Base-by-base conservation (phyloP, 2,329 filamentous ascomycete genomes). In the Passalora sequoiae region DNA sequence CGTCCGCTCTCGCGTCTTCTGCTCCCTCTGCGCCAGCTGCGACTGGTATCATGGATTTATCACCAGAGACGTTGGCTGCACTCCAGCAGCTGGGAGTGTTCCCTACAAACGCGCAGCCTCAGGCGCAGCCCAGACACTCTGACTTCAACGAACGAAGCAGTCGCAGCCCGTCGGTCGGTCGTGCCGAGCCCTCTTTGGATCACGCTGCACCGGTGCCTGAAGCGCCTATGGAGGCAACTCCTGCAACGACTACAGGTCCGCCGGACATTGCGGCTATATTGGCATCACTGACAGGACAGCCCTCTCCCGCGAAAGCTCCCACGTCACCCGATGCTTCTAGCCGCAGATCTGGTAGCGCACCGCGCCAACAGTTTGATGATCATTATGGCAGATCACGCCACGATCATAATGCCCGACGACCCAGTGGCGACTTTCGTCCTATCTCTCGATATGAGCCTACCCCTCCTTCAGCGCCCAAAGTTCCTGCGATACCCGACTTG, bases 251-350 rank as follows among this genome's bases (percentile, higher is more conserved):
- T 15, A 28, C 20, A 19, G 32, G 12, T 22, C 52, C 51, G 31
- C 51, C 51, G 10, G 58, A 62, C 31, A 60, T 62, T 24, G 50
- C 59, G 29, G 57, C 59, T 7, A 62, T 62, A 20, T 24, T 61
- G 42, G 56, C 57, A 16, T 46, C 48, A 17, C 39, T 60, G 29
- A 55, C 51, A 15, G 50, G 49, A 5, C 49, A 55, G 17, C 38
- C 40, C 27, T 41, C 40, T 13, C 32, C 44, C 9, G 16, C 40
- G 10, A 31, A 44, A 31, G 38, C 44, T 22, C 39, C 47, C 4
- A 49, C 51, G 4, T 44, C 57, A 17, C 44, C 56, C 6, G 29
- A 40, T 7, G 30, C 49, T 28, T 40, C 29, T 8, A 44, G 43
- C 28, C 38, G 43, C 43, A 46, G 47, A 17, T 16, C 47, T 35